These are phyloP conservation scores for Naematelia encephala DNA, from an alignment of 768 basidiomycete species.

Conservation along the genomic window DNA sequence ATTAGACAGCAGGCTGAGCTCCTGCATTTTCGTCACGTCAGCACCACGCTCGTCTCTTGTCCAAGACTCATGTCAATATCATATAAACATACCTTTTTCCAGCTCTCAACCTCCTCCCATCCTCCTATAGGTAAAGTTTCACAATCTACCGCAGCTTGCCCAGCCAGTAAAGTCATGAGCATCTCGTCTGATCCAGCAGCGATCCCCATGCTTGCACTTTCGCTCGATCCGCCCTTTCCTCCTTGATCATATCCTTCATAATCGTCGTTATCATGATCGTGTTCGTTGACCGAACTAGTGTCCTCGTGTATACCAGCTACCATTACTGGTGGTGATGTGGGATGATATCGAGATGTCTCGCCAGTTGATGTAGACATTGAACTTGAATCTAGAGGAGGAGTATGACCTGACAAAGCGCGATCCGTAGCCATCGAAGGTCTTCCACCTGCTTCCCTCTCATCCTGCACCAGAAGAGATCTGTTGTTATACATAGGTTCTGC, in stretches of 20 bases:
- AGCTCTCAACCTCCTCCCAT: conserved; percentile 67
- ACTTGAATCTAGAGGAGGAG: conserved; percentile 6
- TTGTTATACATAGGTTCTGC: background rate
- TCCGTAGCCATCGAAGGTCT: conserved; percentile 4
- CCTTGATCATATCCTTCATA: background rate
- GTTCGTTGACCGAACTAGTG: background rate
- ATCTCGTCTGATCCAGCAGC: conserved; percentile 62
- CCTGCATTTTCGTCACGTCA: conserved; percentile 20
- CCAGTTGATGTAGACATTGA: background rate
- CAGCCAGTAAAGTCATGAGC: conserved; percentile 81
- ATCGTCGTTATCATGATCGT: background rate
- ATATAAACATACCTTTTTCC: conserved; percentile 61
- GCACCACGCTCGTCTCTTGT: background rate
- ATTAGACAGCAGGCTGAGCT: conserved; percentile 43
- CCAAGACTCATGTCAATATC: background rate
- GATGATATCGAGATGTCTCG: background rate
- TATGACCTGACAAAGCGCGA: conserved; percentile 2
- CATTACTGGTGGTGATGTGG: background rate
- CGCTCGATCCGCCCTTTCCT: background rate
- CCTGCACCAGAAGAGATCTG: background rate
- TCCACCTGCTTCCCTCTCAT: conserved; percentile 1
- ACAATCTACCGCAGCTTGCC: conserved; percentile 91
- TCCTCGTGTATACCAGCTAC: background rate
- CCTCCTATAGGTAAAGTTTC: conserved; percentile 72
- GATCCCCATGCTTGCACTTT: conserved; percentile 15